phyloP scores from a whole-genome alignment of 768 basidiomycete genomes.

The Tremella fuciformis region DNA sequence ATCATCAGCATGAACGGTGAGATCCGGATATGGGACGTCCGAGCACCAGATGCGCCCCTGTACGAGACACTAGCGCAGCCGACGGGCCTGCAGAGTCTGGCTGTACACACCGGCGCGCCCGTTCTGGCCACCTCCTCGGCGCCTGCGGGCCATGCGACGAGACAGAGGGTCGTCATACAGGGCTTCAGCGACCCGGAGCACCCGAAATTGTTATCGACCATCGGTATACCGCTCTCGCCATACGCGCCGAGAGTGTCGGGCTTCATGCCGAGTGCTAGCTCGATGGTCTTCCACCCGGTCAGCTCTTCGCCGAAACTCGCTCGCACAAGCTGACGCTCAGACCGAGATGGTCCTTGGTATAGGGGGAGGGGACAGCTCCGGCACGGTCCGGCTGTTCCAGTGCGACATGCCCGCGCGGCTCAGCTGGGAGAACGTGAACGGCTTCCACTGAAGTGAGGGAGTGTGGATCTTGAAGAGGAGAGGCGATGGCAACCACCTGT shows the following conservation, averaged over 20 bases:
- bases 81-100: constrained; percentile 75
- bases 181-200: constrained; percentile 33
- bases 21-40: constrained; percentile 86
- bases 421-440: background rate
- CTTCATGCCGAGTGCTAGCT: constrained; percentile 46
- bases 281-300: constrained; percentile 52
- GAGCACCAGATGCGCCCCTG: constrained; percentile 62
- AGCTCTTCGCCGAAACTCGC: constrained; percentile 13
- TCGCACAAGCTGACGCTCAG: constrained; percentile 16
- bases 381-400: constrained; percentile 43
- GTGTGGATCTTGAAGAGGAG: constrained; percentile 2
- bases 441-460: background rate
- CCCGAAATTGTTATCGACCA: constrained; percentile 35
- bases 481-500: background rate
- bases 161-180: constrained; percentile 44
- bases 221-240: constrained; percentile 32
- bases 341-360: constrained; percentile 51
- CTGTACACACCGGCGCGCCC: constrained; percentile 75
- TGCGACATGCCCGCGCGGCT: constrained; percentile 28
- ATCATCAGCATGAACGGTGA: constrained; percentile 73
- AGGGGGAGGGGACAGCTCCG: constrained; percentile 46
- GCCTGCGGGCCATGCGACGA: constrained; percentile 31
- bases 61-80: constrained; percentile 66
- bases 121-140: constrained; percentile 71
- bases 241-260: constrained; percentile 7